These are phyloP conservation scores for Rhodosporidiobolus odoratus DNA, from an alignment of 768 basidiomycete species.

Conservation along the genomic window DNA sequence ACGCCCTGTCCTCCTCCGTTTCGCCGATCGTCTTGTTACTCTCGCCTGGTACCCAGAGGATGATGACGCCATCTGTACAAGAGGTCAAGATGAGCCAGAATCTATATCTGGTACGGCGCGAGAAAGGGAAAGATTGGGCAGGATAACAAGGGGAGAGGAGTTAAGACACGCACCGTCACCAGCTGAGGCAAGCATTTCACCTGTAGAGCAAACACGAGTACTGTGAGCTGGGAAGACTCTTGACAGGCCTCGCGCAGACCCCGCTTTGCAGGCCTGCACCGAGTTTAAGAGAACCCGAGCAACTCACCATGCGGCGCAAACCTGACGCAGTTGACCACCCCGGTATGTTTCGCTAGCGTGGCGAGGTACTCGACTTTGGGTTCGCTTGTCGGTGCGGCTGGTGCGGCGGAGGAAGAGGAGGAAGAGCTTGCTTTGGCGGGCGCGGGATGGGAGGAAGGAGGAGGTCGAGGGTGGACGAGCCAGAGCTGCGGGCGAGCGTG, in stretches of 20 bases:
- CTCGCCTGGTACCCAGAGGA: slow-evolving; percentile 84
- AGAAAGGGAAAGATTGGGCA: not conserved
- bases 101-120: not conserved
- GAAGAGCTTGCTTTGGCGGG: not conserved
- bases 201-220: slow-evolving; percentile 48
- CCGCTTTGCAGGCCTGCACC: slow-evolving; percentile 1
- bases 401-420: slow-evolving; percentile 41
- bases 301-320: slow-evolving; percentile 85
- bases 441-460: slow-evolving; percentile 45
- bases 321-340: slow-evolving; percentile 90
- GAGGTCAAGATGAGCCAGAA: not conserved
- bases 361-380: slow-evolving; percentile 96
- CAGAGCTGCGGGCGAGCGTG: slow-evolving; percentile 41
- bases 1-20: slow-evolving; percentile 68
- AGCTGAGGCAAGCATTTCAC: slow-evolving; percentile 87
- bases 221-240: slow-evolving; percentile 53
- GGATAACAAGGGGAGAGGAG: not conserved
- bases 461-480: slow-evolving; percentile 36
- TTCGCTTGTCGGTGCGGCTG: slow-evolving; percentile 43
- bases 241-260: slow-evolving; percentile 71
- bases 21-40: slow-evolving; percentile 77
- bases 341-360: slow-evolving; percentile 85
- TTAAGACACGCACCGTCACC: slow-evolving; percentile 71
- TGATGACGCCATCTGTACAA: slow-evolving; percentile 82
- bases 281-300: not conserved